These are phyloP conservation scores for Pseudohalonectria lignicola DNA, from an alignment of 2,329 filamentous ascomycete species.

Conservation along the genomic window DNA sequence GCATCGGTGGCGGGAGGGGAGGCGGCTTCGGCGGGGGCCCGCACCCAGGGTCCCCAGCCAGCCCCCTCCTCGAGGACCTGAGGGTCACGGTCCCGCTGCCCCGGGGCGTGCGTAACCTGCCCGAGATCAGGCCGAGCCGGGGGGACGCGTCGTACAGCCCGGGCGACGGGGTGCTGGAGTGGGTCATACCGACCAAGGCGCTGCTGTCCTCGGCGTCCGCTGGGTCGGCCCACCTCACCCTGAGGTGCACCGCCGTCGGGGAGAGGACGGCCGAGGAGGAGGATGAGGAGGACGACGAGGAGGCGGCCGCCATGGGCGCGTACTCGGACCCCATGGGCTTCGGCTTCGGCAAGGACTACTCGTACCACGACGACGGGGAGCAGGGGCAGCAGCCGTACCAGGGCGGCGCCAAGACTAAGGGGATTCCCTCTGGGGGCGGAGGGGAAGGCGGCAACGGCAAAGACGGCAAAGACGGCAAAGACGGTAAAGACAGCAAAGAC, in stretches of 20 bases:
- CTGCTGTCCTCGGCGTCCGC: constrained; percentile 55
- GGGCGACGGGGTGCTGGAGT: constrained; percentile 63
- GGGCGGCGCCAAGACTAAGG: constrained; percentile 19
- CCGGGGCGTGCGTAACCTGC: constrained; percentile 66
- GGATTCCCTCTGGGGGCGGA: neutral
- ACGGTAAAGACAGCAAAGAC: constrained; percentile 21
- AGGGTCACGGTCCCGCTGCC: constrained; percentile 71
- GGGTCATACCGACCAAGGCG: constrained; percentile 63
- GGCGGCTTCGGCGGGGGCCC: constrained; percentile 28
- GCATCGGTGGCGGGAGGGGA: constrained; percentile 1
- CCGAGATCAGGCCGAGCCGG: constrained; percentile 67
- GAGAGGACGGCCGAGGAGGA: constrained; percentile 34
- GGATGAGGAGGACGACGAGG: constrained; percentile 29
- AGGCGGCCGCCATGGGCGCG: constrained; percentile 35
- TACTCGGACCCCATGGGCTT: constrained; percentile 36
- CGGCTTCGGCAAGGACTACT: constrained; percentile 37
- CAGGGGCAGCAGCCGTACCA: constrained; percentile 37
- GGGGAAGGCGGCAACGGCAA: constrained; percentile 15
- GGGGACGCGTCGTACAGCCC: constrained; percentile 78
- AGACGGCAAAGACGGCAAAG: no score
- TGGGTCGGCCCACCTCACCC: constrained; percentile 55
- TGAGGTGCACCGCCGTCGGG: constrained; percentile 74
- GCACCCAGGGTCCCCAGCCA: constrained; percentile 42
- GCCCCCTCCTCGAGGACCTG: constrained; percentile 64
- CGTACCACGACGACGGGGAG: constrained; percentile 27